Conservation (phyloP, 257 asterid species). For the Forsythia viridissima region DNA sequence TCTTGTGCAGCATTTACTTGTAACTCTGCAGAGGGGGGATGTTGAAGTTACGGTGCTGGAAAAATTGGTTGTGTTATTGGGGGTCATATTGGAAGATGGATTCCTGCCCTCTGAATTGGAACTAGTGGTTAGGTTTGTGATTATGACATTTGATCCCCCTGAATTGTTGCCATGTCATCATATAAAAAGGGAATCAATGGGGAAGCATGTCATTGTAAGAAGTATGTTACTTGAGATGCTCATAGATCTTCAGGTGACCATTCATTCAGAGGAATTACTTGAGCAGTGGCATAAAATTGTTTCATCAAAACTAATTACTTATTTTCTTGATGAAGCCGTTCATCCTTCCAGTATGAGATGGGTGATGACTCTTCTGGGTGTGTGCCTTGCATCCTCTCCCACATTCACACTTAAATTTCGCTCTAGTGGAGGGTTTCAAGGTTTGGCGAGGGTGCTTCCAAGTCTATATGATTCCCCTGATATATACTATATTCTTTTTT, state of each 20-base stretch:
- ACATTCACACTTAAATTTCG: constrained; percentile 94
- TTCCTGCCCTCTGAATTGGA: constrained; percentile 96
- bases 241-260: constrained; percentile 95
- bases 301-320: constrained; percentile 85
- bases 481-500: constrained; percentile 89
- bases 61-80: constrained; percentile 84
- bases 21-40: constrained; percentile 97
- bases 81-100: constrained; percentile 95
- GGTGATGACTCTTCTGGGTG: constrained; percentile 99
- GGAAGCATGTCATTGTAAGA: constrained; percentile 95
- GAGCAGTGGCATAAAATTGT: constrained; percentile 99
- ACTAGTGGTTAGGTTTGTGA: constrained; percentile 91
- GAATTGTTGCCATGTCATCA: constrained; percentile 62
- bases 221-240: constrained; percentile 99
- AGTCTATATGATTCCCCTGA: constrained; percentile 98
- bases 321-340: constrained; percentile 95
- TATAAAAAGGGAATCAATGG: constrained; percentile 84
- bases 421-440: constrained; percentile 96
- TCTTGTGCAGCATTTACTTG: constrained; percentile 95
- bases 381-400: constrained; percentile 93
- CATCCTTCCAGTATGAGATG: constrained; percentile 99
- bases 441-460: constrained; percentile 91
- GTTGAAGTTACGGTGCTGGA: constrained; percentile 96
- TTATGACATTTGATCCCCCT: constrained; percentile 98
- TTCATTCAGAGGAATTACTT: constrained; percentile 89